Evolutionary conservation across 169 alveolate species (phyloP), one percentile per base, ranked within the genome.

Genomic region (Plasmodium billcollinsi): DNA sequence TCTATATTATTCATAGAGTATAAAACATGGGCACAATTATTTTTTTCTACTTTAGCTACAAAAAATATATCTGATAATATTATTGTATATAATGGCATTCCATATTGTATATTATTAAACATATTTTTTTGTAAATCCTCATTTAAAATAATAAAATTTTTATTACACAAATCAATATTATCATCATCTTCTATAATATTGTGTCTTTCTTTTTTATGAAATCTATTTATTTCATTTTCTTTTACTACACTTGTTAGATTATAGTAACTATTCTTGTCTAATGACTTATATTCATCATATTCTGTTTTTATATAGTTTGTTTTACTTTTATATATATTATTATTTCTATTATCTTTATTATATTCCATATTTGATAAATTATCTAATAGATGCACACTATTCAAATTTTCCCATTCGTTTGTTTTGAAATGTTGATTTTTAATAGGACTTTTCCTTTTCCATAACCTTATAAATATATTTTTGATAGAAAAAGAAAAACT

Each of bases 101-200:
- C 91, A 83, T 83, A 18, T 29, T 83, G 91, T 74, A 83, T 83
- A 83, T 62, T 71, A 29, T 83, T 83, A 73, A 83, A 83, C 91
- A 83, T 70, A 58, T 56, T 83, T 11, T 58, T 83, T 39, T 83
- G 91, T 49, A 83, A 58, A 43, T 63, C 20, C 56, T 83, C 91
- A 73, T 83, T 83, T 69, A 83, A 43, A 26, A 73, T 63, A 20
- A 83, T 83, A 52, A 83, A 83, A 50, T 83, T 69, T 59, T 83
- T 49, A 73, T 69, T 67, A 45, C 6, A 20, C 5, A 83, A 58
- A 56, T 12, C 39, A 33, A 52, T 39, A 49, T 56, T 65, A 14
- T 78, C 58, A 56, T 43, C 18, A 7, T 15, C 89, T 39, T 47
- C 71, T 59, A 2, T 15, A 56, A 49, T 21, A 45, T 83, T 83